Percentiles rank a stretch among this genome's conserved stretches.
Conservation (phyloP, 495 filamentous ascomycete species). For the Trichocladium antarcticum region DNA sequence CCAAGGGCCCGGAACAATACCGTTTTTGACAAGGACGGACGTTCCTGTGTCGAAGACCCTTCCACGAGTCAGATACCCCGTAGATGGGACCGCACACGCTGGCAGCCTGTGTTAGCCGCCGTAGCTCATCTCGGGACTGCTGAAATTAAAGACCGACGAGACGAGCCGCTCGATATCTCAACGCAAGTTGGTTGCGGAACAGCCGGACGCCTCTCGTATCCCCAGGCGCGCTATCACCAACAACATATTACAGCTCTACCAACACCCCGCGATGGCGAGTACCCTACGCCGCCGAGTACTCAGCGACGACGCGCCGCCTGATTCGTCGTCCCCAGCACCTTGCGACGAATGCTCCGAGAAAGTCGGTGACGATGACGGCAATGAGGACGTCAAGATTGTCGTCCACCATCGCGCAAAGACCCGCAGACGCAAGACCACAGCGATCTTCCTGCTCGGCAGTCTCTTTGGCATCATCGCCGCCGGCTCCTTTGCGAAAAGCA, state of each 20-base stretch:
- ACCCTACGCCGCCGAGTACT: slow-evolving; percentile 41
- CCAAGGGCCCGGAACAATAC: too few species aligned
- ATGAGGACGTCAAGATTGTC: slow-evolving; percentile 37
- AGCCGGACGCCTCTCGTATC: too few species aligned
- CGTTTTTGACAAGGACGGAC: too few species aligned
- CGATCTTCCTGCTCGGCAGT: slow-evolving; percentile 75
- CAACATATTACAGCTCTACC: too few species aligned
- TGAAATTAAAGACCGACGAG: background rate
- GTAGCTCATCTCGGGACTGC: background rate
- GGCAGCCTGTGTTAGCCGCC: background rate
- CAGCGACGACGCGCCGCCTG: slow-evolving; percentile 21
- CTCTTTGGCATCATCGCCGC: slow-evolving; percentile 73
- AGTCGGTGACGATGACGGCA: slow-evolving; percentile 28
- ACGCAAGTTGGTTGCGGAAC: too few species aligned
- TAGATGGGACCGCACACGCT: background rate
- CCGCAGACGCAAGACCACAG: slow-evolving; percentile 58
- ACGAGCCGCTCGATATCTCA: too few species aligned
- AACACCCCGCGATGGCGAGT: slow-evolving; percentile 29
- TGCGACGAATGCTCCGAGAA: slow-evolving; percentile 37
- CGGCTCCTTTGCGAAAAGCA: slow-evolving; percentile 71
- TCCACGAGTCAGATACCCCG: background rate
- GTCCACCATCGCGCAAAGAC: slow-evolving; percentile 34
- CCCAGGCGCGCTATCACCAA: too few species aligned
- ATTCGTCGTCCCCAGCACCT: slow-evolving; percentile 26
- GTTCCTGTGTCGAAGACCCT: background rate